Percentiles rank a stretch among this genome's conserved stretches.
Evolutionary conservation across 805 yeast species (phyloP).

Genomic region (Groenewaldozyma tartarivorans): DNA sequence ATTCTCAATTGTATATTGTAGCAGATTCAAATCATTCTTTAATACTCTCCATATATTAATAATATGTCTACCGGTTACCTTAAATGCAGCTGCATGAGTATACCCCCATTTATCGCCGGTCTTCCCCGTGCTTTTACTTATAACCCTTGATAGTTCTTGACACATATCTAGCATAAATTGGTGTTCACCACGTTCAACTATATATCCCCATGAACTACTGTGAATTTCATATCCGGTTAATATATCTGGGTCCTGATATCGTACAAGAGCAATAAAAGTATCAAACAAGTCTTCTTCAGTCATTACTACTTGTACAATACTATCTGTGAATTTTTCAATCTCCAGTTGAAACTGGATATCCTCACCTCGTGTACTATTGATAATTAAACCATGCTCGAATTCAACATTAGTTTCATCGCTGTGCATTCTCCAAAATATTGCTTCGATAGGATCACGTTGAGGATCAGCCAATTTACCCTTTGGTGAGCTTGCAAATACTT

Average conservation of each 20-base stretch:
- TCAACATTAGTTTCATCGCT: constrained; percentile 29
- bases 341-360: constrained; percentile 14
- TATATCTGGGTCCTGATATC: constrained; percentile 75
- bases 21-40: constrained; percentile 50
- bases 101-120: constrained; percentile 62
- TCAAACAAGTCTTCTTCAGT: constrained; percentile 54
- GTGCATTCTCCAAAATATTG: constrained; percentile 58
- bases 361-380: constrained; percentile 3
- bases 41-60: constrained; percentile 78
- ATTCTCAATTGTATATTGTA: constrained; percentile 68
- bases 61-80: constrained; percentile 71
- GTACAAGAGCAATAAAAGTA: constrained; percentile 45
- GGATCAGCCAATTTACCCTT: constrained; percentile 56
- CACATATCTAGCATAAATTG: constrained; percentile 44
- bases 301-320: constrained; percentile 33
- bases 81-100: constrained; percentile 62
- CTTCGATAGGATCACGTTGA: constrained; percentile 41
- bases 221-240: constrained; percentile 80
- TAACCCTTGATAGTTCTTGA: constrained; percentile 54
- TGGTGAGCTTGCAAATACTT: constrained; percentile 55
- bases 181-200: constrained; percentile 45
- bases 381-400: constrained; percentile 13
- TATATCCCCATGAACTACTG: constrained; percentile 79
- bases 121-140: constrained; percentile 25
- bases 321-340: constrained; percentile 1